phyloP scores from a whole-genome alignment of 2,329 filamentous ascomycete genomes.

The Pseudocercospora vitis region DNA sequence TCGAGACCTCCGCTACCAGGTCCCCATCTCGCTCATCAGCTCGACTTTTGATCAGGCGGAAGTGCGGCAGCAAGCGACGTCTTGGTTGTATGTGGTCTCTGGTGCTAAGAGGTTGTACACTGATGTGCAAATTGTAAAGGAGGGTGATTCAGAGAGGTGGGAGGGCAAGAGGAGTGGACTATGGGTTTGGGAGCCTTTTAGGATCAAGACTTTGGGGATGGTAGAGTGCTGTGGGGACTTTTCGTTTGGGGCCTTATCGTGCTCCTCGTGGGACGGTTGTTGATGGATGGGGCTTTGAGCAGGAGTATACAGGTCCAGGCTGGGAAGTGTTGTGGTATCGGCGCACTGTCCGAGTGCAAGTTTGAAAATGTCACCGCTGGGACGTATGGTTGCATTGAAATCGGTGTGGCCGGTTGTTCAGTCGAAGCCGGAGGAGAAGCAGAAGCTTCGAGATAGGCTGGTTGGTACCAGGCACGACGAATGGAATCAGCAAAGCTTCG shows the following conservation, averaged over 20 bases:
- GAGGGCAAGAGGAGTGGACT: neutral
- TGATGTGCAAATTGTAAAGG: neutral
- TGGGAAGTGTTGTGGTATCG: neutral
- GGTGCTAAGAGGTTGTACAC: neutral
- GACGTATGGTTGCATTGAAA: neutral
- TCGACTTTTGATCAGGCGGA: neutral
- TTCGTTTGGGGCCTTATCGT: neutral
- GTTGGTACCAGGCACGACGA: neutral
- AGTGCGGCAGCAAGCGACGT: neutral
- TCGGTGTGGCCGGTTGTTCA: neutral
- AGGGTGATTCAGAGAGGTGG: neutral
- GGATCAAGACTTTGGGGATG: neutral
- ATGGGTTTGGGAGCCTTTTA: constrained; percentile 1
- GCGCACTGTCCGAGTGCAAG: neutral
- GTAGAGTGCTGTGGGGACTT: neutral
- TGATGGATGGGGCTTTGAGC: neutral
- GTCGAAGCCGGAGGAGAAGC: neutral
- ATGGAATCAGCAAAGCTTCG: too few species aligned
- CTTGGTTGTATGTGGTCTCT: neutral
- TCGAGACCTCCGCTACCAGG: neutral
- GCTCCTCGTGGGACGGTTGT: neutral
- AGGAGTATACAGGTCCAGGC: neutral
- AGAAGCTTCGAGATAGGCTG: neutral
- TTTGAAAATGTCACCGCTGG: neutral
- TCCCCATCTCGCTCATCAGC: neutral